Evolutionary conservation across 2,329 filamentous ascomycete genomes (phyloP).

Genomic region (Alternaria tenuissima): DNA sequence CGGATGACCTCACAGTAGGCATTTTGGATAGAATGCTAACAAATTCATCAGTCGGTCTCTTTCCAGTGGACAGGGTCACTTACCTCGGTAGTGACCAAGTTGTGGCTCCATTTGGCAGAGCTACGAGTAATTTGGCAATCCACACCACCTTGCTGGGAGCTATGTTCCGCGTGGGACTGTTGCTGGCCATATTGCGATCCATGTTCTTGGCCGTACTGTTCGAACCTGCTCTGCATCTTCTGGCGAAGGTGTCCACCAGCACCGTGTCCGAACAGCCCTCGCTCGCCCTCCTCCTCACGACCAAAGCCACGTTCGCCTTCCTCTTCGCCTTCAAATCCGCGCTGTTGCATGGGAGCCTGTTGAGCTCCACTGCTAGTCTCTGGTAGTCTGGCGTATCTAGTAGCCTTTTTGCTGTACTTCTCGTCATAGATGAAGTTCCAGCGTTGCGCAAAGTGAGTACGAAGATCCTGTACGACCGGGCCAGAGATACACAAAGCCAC

Average conservation of each 20-base stretch:
- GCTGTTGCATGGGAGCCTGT: slow-evolving; percentile 46
- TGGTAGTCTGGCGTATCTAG: slow-evolving; percentile 55
- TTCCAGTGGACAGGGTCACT: slow-evolving; percentile 14
- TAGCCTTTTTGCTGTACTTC: slow-evolving; percentile 74
- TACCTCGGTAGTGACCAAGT: slow-evolving; percentile 61
- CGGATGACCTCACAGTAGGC: slow-evolving; percentile 79
- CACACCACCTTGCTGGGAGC: slow-evolving; percentile 38
- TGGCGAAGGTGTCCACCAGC: slow-evolving; percentile 34
- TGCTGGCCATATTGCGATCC: slow-evolving; percentile 20
- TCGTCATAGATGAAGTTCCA: slow-evolving; percentile 92
- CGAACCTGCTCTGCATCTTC: slow-evolving; percentile 37
- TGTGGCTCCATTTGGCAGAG: slow-evolving; percentile 66
- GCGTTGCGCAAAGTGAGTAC: slow-evolving; percentile 80
- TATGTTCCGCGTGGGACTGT: slow-evolving; percentile 44
- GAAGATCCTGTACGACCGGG: slow-evolving; percentile 76
- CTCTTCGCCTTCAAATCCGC: slow-evolving; percentile 45
- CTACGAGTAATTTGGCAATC: slow-evolving; percentile 52
- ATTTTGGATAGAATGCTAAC: slow-evolving; percentile 79
- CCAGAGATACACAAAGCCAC: slow-evolving; percentile 79
- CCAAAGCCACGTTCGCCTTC: slow-evolving; percentile 50
- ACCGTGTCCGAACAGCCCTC: slow-evolving; percentile 43
- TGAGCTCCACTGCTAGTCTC: slow-evolving; percentile 42
- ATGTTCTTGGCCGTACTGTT: slow-evolving; percentile 31
- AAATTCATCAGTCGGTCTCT: slow-evolving; percentile 15
- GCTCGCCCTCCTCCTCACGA: slow-evolving; percentile 40